Conservation (phyloP, 2,329 filamentous ascomycete species). For the Xylaria sp. region DNA sequence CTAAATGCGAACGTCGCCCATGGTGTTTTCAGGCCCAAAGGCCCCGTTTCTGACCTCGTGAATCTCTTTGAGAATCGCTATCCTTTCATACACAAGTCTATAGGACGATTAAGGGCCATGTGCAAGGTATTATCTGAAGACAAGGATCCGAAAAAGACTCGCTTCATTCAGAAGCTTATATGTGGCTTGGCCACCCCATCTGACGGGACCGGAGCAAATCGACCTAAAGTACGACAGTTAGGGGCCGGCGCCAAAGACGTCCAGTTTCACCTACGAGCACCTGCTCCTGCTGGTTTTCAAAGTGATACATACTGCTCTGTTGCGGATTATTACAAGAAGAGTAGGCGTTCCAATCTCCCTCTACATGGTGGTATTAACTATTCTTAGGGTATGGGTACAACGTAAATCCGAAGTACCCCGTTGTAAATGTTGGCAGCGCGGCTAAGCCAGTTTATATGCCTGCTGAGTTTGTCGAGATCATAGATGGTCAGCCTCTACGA, state of each 20-base stretch:
- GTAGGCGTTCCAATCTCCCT: slow-evolving; percentile 48
- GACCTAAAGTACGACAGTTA: slow-evolving; percentile 42
- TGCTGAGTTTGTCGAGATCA: slow-evolving; percentile 71
- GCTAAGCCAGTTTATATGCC: slow-evolving; percentile 72
- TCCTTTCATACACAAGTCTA: slow-evolving; percentile 23
- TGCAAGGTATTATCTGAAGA: slow-evolving; percentile 40
- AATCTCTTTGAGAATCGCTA: slow-evolving; percentile 23
- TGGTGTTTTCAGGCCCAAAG: slow-evolving; percentile 60
- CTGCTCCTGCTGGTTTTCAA: slow-evolving; percentile 44
- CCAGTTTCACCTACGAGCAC: slow-evolving; percentile 47
- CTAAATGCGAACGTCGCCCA: slow-evolving; percentile 67
- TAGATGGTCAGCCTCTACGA: slow-evolving; percentile 71
- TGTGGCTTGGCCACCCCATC: slow-evolving; percentile 46
- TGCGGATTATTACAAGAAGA: slow-evolving; percentile 56
- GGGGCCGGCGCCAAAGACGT: slow-evolving; percentile 45
- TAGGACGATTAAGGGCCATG: slow-evolving; percentile 39
- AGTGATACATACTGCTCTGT: slow-evolving; percentile 50
- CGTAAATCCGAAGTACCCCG: slow-evolving; percentile 58
- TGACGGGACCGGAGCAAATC: slow-evolving; percentile 46
- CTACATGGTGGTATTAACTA: slow-evolving; percentile 29
- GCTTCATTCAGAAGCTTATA: slow-evolving; percentile 40
- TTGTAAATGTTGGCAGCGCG: slow-evolving; percentile 72
- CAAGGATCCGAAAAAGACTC: slow-evolving; percentile 29
- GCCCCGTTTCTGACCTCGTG: slow-evolving; percentile 52
- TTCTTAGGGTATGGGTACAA: slow-evolving; percentile 42